A percentile compares a stretch with the other conserved stretches of the same genome.
phyloP scores from a whole-genome alignment of 176 grass and related monocot species.

The Phragmites australis region DNA sequence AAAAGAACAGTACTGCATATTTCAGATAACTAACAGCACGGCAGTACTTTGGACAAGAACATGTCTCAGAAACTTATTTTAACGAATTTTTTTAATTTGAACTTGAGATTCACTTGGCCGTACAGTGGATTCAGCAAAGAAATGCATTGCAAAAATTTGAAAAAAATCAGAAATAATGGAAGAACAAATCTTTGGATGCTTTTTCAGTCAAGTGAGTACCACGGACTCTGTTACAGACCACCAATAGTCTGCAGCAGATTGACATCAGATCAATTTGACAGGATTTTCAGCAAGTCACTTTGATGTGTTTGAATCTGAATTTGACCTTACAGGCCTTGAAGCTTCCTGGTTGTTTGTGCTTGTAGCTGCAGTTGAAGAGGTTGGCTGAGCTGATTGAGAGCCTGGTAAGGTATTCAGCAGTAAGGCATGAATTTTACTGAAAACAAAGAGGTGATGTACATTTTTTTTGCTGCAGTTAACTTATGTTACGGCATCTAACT shows the following conservation, averaged over 20 bases:
- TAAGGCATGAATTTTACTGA: not conserved
- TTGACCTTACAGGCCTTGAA: slow-evolving; percentile 32
- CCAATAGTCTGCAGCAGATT: slow-evolving; percentile 31
- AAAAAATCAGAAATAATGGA: slow-evolving; percentile 70
- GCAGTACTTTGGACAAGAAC: not conserved
- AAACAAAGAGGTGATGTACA: not conserved
- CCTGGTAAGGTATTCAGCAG: slow-evolving; percentile 44
- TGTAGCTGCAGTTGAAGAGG: slow-evolving; percentile 33
- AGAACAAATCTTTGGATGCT: slow-evolving; percentile 49
- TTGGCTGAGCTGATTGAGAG: slow-evolving; percentile 42
- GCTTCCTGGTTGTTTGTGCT: slow-evolving; percentile 33
- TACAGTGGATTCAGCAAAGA: slow-evolving; percentile 38
- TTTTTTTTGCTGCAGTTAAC: not conserved
- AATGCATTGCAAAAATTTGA: slow-evolving; percentile 51
- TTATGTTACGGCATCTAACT: not conserved
- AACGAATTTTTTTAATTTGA: slow-evolving; percentile 14
- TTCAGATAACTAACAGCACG: not conserved
- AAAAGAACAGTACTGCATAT: not conserved
- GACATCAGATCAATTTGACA: slow-evolving; percentile 15
- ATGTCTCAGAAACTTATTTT: slow-evolving; percentile 18
- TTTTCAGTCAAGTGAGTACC: slow-evolving; percentile 55
- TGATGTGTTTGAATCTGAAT: slow-evolving; percentile 43
- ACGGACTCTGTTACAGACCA: slow-evolving; percentile 25
- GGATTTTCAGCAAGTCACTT: slow-evolving; percentile 47
- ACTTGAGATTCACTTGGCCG: slow-evolving; percentile 25